Conservation (phyloP, 2,329 filamentous ascomycete genomes). For the Acrocalymma vagum region DNA sequence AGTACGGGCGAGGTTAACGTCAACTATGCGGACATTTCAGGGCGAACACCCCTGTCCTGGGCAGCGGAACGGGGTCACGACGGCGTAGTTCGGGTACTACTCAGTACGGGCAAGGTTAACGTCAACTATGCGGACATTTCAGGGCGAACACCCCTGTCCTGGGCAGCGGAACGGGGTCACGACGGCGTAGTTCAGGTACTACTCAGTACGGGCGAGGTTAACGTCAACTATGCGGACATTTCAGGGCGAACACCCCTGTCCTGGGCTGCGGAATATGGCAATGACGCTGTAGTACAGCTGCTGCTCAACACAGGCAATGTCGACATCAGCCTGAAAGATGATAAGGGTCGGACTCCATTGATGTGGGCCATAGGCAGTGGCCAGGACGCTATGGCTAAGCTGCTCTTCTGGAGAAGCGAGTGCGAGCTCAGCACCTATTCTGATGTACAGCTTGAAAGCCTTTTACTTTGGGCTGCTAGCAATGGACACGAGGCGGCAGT, state of each 20-base stretch:
- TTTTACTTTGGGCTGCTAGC: slow-evolving; percentile 5
- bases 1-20: neutral
- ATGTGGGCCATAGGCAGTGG: slow-evolving; percentile 1
- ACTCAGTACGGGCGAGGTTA: neutral
- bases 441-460: too few species aligned
- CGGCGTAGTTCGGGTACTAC: slow-evolving; percentile 4
- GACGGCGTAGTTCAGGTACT: neutral
- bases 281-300: neutral
- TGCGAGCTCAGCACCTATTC: too few species aligned
- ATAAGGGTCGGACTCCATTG: slow-evolving; percentile 3
- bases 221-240: neutral
- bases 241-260: slow-evolving; percentile 6
- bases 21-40: slow-evolving; percentile 1
- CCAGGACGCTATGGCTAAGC: neutral
- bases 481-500: neutral
- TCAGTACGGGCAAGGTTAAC: neutral
- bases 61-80: neutral
- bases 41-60: slow-evolving; percentile 8
- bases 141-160: slow-evolving; percentile 2
- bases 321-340: neutral
- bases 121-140: neutral
- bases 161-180: neutral
- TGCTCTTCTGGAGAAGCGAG: neutral
- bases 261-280: neutral
- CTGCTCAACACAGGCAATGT: neutral